Evolutionary conservation across 1,139 yeast genomes (phyloP).

Genomic region (Yamadazyma diospyri): DNA sequence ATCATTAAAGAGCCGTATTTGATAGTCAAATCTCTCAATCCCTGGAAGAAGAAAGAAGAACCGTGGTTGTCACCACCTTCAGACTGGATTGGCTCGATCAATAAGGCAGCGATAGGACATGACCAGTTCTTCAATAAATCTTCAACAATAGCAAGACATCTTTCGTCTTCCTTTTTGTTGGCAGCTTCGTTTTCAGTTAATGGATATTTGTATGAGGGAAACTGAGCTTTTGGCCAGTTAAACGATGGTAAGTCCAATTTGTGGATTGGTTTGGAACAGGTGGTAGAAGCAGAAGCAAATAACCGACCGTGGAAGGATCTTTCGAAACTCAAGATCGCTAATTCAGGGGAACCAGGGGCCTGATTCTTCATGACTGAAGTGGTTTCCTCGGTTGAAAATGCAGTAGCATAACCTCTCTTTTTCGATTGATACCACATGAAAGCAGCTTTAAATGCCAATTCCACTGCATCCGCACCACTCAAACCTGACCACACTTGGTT

Average conservation of each 20-base stretch:
- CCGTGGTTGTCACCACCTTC: slow-evolving; percentile 80
- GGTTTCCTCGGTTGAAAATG: slow-evolving; percentile 60
- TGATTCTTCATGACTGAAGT: slow-evolving; percentile 60
- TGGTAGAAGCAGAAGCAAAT: slow-evolving; percentile 74
- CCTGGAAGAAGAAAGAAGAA: slow-evolving; percentile 57
- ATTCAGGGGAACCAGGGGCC: slow-evolving; percentile 73
- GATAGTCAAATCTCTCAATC: slow-evolving; percentile 58
- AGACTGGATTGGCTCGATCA: slow-evolving; percentile 71
- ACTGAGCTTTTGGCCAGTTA: slow-evolving; percentile 85
- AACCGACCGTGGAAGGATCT: slow-evolving; percentile 81
- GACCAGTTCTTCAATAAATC: slow-evolving; percentile 53
- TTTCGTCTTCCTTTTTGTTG: slow-evolving; percentile 62
- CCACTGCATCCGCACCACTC: slow-evolving; percentile 83
- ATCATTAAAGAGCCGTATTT: slow-evolving; percentile 60
- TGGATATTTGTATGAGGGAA: slow-evolving; percentile 74
- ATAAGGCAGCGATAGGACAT: slow-evolving; percentile 66
- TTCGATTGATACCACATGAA: slow-evolving; percentile 70
- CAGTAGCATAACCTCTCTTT: slow-evolving; percentile 48
- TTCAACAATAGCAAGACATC: slow-evolving; percentile 62
- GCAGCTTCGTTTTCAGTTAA: slow-evolving; percentile 51
- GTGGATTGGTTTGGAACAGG: slow-evolving; percentile 80
- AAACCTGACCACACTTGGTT: slow-evolving; percentile 69
- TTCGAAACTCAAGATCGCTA: slow-evolving; percentile 70
- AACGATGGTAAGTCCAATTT: slow-evolving; percentile 81
- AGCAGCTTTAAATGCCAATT: slow-evolving; percentile 80